Base-by-base conservation (phyloP, 495 filamentous ascomycete genomes). In the Geopyxis carbonaria region DNA sequence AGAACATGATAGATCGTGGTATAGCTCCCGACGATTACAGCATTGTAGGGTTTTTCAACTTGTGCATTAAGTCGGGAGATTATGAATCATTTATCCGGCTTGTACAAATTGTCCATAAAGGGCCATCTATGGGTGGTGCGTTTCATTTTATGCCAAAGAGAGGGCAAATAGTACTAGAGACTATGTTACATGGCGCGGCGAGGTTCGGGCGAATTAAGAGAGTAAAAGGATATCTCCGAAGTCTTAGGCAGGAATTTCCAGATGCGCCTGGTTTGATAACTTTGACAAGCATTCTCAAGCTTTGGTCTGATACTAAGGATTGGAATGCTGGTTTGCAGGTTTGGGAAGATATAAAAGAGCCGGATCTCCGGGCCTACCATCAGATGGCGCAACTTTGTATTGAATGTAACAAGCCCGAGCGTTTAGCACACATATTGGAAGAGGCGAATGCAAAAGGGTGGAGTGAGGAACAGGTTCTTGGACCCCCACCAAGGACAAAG, bases 1-100 rank as follows among this genome's bases (percentile, higher is more conserved):
- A 40, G n/a, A 33, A 39, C 19, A 38, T 56, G 32, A 23, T 55
- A 2, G 33, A 38, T 16, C 31, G 31, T 15, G 47, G 39, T 19
- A 34, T 53, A 9, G 31, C 34, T 5, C 52, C 51, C 23, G 42
- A 45, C 33, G 51, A 55, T 31, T 45, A 27, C 34, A 51, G 47
- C 7, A 42, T 56, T 21, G 22, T 44, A 5, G 38, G 42, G 27
- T 33, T 56, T 30, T 16, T 56, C 37, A 47, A 55, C 29, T 44
- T 56, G 20, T 51, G 40, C 22, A 39, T 51, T 16, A 56, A 56
- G 31, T 51, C 51, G 1, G 34, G 11, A 13, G 52, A 56, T 24
- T 37, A 42, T 15, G 21, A 20, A 7, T 34, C 38, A 13, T 56
- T 45, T 22, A 16, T 33, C 5, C 42, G 46, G 5, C 42, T 53